phyloP scores from a whole-genome alignment of 345 rosid genomes.

The Citrus unshiu region DNA sequence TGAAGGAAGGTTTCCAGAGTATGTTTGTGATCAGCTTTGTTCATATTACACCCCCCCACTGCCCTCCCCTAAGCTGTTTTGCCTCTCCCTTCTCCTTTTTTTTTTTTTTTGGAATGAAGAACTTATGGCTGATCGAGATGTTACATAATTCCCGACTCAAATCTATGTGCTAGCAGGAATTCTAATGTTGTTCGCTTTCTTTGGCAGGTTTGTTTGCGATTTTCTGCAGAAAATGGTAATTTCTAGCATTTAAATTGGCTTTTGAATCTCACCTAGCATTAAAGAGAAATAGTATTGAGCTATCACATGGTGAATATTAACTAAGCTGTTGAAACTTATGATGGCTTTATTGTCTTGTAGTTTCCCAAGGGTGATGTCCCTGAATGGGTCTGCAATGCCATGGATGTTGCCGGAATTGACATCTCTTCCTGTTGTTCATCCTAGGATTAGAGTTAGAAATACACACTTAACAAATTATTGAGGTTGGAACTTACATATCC shows the following conservation, averaged over 20 bases:
- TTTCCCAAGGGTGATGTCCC: constrained; percentile 77
- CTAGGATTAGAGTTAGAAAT: background rate
- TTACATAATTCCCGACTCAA: background rate
- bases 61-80: background rate
- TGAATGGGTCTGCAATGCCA: constrained; percentile 81
- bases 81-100: background rate
- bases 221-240: constrained; percentile 76
- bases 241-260: background rate
- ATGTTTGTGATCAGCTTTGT: constrained; percentile 26
- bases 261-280: constrained; percentile 1
- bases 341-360: constrained; percentile 32
- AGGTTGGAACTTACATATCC: background rate
- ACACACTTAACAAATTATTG: background rate
- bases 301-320: background rate
- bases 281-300: background rate
- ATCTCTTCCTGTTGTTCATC: constrained; percentile 55
- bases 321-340: constrained; percentile 1
- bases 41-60: background rate
- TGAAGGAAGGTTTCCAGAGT: constrained; percentile 61
- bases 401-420: constrained; percentile 77
- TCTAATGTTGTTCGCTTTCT: background rate
- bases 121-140: background rate
- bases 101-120: background rate
- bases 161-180: background rate
- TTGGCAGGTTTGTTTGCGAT: constrained; percentile 59